Evolutionary conservation across 2,329 filamentous ascomycete genomes (phyloP).

Genomic region (Trichoderma sp.): DNA sequence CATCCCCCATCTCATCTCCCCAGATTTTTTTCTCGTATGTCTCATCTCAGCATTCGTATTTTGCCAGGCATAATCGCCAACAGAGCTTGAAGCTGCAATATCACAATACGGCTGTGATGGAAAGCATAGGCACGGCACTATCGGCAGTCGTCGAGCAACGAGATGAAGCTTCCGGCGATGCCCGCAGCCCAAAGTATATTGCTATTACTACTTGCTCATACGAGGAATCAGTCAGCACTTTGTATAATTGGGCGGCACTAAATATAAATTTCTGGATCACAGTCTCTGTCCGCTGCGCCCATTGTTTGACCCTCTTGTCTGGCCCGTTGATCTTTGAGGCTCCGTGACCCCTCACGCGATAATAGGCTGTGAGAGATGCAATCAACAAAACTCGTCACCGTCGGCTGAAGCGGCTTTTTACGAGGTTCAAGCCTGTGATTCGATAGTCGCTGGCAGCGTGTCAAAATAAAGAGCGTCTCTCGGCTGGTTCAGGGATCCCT

Average conservation of each 20-base stretch:
- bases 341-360: neutral
- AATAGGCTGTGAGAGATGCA: neutral
- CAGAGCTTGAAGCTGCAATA: neutral
- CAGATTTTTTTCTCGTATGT: constrained; percentile 13
- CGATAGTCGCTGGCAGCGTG: neutral
- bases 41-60: constrained; percentile 18
- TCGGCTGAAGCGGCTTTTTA: neutral
- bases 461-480: neutral
- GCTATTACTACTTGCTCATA: neutral
- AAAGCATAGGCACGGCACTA: neutral
- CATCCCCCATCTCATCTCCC: neutral
- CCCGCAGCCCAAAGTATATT: constrained; percentile 1
- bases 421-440: neutral
- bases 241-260: neutral
- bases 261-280: neutral
- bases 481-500: neutral
- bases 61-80: neutral
- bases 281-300: neutral
- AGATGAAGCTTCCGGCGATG: neutral
- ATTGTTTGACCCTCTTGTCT: neutral
- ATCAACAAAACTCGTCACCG: neutral
- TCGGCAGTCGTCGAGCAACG: neutral
- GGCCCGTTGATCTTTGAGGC: neutral
- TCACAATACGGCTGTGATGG: neutral
- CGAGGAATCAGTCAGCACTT: neutral